Conservation (phyloP, 2,329 filamentous ascomycete species). For the Colletotrichum sp. region DNA sequence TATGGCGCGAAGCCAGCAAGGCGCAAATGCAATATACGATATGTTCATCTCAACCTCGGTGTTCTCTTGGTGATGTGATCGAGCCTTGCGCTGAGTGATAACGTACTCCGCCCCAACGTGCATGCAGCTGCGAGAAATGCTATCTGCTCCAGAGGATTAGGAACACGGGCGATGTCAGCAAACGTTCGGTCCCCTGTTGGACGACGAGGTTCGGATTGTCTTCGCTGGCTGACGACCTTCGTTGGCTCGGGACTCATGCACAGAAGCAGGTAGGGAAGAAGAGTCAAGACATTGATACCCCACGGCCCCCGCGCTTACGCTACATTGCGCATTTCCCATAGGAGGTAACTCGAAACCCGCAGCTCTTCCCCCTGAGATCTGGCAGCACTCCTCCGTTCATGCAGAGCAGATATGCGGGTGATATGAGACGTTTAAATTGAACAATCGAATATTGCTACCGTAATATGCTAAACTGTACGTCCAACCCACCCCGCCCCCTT, state of each 20-base stretch:
- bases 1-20: conserved; percentile 26
- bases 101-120: background rate
- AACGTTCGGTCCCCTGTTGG: background rate
- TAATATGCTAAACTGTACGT: background rate
- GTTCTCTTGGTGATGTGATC: background rate
- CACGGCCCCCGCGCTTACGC: conserved; percentile 1
- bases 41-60: conserved; percentile 19
- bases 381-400: background rate
- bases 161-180: background rate
- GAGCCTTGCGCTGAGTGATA: background rate
- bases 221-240: background rate
- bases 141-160: background rate
- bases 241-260: background rate
- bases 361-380: background rate
- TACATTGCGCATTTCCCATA: background rate
- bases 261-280: background rate
- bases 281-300: background rate
- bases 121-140: background rate
- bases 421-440: background rate
- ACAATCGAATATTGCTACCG: background rate
- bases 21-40: conserved; percentile 42
- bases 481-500: background rate
- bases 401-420: background rate
- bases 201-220: background rate
- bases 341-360: background rate